phyloP scores from a whole-genome alignment of 352 stramenopile species.

The Pythium aristosporum region DNA sequence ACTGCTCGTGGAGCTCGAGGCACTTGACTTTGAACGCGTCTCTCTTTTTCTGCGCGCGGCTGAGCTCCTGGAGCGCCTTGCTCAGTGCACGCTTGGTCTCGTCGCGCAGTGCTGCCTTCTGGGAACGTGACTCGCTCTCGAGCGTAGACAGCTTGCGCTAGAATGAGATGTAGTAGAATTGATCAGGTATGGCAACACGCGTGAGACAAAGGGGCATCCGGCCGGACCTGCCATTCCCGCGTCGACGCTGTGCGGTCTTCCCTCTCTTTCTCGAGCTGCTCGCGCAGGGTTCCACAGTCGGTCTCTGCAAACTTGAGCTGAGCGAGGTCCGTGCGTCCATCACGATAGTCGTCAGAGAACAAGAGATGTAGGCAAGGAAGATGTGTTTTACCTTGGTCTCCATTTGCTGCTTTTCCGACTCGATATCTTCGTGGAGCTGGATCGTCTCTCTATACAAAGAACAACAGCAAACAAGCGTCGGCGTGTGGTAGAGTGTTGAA shows the following conservation, averaged over 20 bases:
- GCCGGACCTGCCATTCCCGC: constrained; percentile 52
- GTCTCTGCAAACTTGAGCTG: constrained; percentile 76
- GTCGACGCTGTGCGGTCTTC: constrained; percentile 35
- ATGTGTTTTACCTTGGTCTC: constrained; percentile 46
- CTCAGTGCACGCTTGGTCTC: constrained; percentile 52
- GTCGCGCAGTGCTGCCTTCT: constrained; percentile 43
- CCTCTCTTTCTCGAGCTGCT: constrained; percentile 70
- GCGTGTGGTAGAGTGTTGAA: too few species aligned
- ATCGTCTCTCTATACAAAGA: constrained; percentile 30
- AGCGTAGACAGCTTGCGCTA: constrained; percentile 48
- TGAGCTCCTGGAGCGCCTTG: constrained; percentile 62
- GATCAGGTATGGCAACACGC: too few species aligned
- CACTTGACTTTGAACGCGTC: constrained; percentile 84
- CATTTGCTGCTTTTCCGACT: constrained; percentile 65
- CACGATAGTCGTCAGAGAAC: background rate
- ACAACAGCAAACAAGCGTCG: too few species aligned
- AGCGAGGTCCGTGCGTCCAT: background rate
- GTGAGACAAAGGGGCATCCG: background rate
- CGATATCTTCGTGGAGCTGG: constrained; percentile 67
- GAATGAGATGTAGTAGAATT: background rate
- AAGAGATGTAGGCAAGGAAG: background rate
- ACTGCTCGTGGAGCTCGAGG: constrained; percentile 72
- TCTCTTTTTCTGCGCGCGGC: constrained; percentile 72
- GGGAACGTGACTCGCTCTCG: constrained; percentile 37
- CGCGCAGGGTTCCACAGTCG: constrained; percentile 43